A percentile compares a stretch with the other conserved stretches of the same genome.
Evolutionary conservation across 176 grass and related monocot species (phyloP).

Genomic region (Olyra latifolia): DNA sequence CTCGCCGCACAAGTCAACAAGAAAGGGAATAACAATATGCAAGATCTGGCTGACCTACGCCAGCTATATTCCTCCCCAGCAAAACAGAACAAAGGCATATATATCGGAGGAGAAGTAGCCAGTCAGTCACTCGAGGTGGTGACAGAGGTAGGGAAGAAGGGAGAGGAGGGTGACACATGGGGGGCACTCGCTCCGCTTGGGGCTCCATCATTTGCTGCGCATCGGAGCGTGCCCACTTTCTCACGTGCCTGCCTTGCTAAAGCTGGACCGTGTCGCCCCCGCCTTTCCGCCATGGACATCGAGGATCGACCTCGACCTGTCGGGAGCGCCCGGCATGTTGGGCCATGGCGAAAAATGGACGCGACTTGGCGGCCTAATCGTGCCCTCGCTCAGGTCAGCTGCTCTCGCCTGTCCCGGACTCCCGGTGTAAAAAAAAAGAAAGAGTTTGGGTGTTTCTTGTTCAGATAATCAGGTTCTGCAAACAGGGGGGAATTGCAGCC

Average conservation of each 20-base stretch:
- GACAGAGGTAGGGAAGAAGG: slow-evolving; percentile 14
- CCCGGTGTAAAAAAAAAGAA: background rate
- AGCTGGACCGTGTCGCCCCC: slow-evolving; percentile 1
- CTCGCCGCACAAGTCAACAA: background rate
- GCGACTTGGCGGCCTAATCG: background rate
- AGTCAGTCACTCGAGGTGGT: background rate
- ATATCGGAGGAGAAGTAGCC: background rate
- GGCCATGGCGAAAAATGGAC: background rate
- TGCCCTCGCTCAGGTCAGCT: background rate
- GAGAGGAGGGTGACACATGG: slow-evolving; percentile 9
- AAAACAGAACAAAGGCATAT: slow-evolving; percentile 16
- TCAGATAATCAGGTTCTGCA: background rate
- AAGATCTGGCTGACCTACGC: slow-evolving; percentile 6
- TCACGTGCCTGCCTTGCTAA: slow-evolving; percentile 42
- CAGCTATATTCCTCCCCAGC: background rate
- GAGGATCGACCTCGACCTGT: background rate
- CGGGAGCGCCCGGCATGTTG: background rate
- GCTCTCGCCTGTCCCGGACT: background rate
- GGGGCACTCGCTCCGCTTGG: background rate
- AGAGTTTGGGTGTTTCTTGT: background rate
- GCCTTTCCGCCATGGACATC: slow-evolving; percentile 30
- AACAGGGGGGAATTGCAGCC: background rate
- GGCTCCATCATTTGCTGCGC: background rate
- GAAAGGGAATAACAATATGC: background rate
- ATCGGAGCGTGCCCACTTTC: slow-evolving; percentile 16